Evolutionary conservation across 2,329 filamentous ascomycete genomes (phyloP), one percentile per base, ranked within the genome.

Genomic region (Cordyceps militaris): DNA sequence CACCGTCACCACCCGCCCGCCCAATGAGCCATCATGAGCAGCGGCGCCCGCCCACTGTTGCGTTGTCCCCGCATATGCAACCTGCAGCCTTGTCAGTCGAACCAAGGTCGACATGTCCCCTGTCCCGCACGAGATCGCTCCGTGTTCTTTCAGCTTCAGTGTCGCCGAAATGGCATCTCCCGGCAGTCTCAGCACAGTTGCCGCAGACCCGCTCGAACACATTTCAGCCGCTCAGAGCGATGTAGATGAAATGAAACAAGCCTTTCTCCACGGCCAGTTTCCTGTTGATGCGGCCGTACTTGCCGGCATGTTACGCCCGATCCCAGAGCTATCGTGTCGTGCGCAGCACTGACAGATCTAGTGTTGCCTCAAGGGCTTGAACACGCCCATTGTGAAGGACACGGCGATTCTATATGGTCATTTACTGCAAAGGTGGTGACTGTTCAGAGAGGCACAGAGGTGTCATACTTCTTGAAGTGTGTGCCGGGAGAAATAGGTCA

Each of bases 401-500:
- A 43, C n/a, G 21, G 40, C 21, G 11, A 3, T 3, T 43, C 40
- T 1, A 3, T 3, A 1, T 43, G 40, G 19, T 24, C 40, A 24
- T 43, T 43, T 6, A 43, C 40, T 13, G 40, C 40, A 10, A 43
- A 43, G 5, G 40, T 24, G 7, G 19, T 43, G 40, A 13, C 40
- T 43, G 10, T 43, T 24, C 40, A 23, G 19, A 14, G 24, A 8
- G 19, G 40, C 40, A 43, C 19, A 13, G 24, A 7, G n/a, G 11
- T 43, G 19, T 1, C 19, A 10, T 43, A 43, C 14, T 43, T 43
- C 13, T 23, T 43, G 40, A 43, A 43, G 57, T 48, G 42, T 36
- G 51, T 59, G 9, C 38, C 51, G 9, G 57, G 51, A 7, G 59
- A 64, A 38, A 59, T 66, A 19, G 52, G 52, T 24, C 19, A 28